Evolutionary conservation across 2,329 filamentous ascomycete genomes (phyloP).

Genomic region (Ceratocystis papillata): DNA sequence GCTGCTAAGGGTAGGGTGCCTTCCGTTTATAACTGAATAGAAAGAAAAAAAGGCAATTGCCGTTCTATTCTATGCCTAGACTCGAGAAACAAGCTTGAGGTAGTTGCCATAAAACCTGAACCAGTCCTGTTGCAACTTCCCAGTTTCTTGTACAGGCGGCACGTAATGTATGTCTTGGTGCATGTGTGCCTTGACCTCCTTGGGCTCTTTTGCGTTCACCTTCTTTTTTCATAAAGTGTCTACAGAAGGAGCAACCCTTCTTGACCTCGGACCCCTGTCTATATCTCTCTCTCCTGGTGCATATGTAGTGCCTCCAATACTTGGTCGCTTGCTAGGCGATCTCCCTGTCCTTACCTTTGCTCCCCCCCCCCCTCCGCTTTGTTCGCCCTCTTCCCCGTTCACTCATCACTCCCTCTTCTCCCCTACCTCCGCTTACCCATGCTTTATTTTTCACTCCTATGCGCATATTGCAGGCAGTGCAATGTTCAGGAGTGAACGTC

Average conservation of each 20-base stretch:
- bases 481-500: not conserved
- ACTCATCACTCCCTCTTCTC: not conserved
- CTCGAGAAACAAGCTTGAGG: too few relatives aligned
- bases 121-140: too few relatives aligned
- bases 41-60: not conserved
- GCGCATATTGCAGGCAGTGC: not conserved
- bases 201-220: not conserved
- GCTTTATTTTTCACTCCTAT: not conserved
- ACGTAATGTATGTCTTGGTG: not conserved
- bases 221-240: not conserved
- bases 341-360: not conserved
- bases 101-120: too few relatives aligned
- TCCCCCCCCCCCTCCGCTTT: not conserved
- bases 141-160: not conserved
- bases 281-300: not conserved
- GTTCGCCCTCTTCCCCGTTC: not conserved
- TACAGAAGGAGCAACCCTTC: not conserved
- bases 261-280: not conserved
- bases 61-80: not conserved
- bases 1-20: too few relatives aligned
- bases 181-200: not conserved
- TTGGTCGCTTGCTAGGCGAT: not conserved
- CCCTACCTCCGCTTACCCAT: not conserved
- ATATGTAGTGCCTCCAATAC: not conserved
- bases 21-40: too few relatives aligned